Base-by-base conservation (phyloP, 768 basidiomycete species). In the Trametopsis cervina region DNA sequence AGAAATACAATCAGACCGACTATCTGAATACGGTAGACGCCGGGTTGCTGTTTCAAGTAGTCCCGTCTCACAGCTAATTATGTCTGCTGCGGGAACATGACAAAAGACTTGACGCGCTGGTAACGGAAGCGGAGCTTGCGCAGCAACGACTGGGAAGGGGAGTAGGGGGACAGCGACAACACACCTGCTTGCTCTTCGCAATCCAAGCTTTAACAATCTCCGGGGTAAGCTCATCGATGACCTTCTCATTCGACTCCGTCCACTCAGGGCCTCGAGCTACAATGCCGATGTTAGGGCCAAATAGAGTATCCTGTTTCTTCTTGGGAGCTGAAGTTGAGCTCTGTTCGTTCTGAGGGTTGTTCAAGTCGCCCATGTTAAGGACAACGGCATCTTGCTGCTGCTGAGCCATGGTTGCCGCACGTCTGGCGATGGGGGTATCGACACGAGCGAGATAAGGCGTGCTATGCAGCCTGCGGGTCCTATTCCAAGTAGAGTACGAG, bases 211-310 rank as follows among this genome's bases (percentile, higher is more conserved):
- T 82, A 54, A 97, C 83, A 38, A 87, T 73, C 25, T 94, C 88
- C 0, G 85, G 81, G 0, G 89, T 88, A 37, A 96, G 74, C 57
- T 81, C 80, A 57, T 90, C 86, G 39, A 76, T 59, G 13, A 75
- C 78, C 72, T 85, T 89, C 63, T 85, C 83, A 43, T 70, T 70
- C 22, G 63, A 57, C 22, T 77, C 66, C 1, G 88, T 81, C 89
- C 89, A 91, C 0, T 77, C 66, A 7, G 89, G 88, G 0, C 80
- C 79, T 46, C 70, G 74, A 60, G 68, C 76, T 40, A 85, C 77
- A 43, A 84, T 74, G 9, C 93, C 93, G 48, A 96, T 87, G 63
- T 85, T 88, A 7, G 93, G 93, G 0, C 93, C 93, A 65, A 95
- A 96, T 39, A 96, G 77, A 0, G 89, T 84, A 51, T 92, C 88